Evolutionary conservation across 805 yeast genomes (phyloP).

Genomic region (Teunomyces gatunensis): DNA sequence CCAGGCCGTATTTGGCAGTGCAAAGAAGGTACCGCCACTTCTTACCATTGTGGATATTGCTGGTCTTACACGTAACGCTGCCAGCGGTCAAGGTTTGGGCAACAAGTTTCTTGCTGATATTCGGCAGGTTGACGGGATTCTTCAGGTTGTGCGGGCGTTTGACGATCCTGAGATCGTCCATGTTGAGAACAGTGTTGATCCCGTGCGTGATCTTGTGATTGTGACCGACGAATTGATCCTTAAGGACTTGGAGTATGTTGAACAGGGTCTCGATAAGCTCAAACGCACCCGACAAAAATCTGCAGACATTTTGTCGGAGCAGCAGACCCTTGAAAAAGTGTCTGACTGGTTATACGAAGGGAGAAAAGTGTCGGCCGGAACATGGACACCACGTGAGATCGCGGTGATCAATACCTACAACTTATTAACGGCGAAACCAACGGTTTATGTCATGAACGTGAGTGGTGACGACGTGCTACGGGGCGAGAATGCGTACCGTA

Average conservation of each 20-base stretch:
- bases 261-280: constrained; percentile 40
- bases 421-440: constrained; percentile 86
- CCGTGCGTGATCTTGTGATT: constrained; percentile 59
- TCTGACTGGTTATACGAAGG: constrained; percentile 44
- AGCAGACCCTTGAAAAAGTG: constrained; percentile 29
- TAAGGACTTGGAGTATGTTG: constrained; percentile 63
- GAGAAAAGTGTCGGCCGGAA: constrained; percentile 55
- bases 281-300: constrained; percentile 27
- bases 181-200: constrained; percentile 62
- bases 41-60: constrained; percentile 62
- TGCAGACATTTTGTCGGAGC: constrained; percentile 23
- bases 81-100: constrained; percentile 70
- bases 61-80: constrained; percentile 56
- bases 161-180: constrained; percentile 65
- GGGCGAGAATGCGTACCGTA: constrained; percentile 49
- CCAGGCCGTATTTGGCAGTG: constrained; percentile 46
- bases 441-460: constrained; percentile 71
- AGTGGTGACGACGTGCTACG: constrained; percentile 64
- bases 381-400: constrained; percentile 64
- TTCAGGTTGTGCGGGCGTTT: constrained; percentile 67
- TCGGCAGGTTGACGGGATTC: constrained; percentile 68
- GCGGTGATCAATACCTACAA: constrained; percentile 67
- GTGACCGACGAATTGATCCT: constrained; percentile 60
- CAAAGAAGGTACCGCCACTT: constrained; percentile 50
- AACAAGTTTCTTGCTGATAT: constrained; percentile 68